Base-by-base conservation (phyloP, 805 yeast species). In the Lachancea dasiensis region DNA sequence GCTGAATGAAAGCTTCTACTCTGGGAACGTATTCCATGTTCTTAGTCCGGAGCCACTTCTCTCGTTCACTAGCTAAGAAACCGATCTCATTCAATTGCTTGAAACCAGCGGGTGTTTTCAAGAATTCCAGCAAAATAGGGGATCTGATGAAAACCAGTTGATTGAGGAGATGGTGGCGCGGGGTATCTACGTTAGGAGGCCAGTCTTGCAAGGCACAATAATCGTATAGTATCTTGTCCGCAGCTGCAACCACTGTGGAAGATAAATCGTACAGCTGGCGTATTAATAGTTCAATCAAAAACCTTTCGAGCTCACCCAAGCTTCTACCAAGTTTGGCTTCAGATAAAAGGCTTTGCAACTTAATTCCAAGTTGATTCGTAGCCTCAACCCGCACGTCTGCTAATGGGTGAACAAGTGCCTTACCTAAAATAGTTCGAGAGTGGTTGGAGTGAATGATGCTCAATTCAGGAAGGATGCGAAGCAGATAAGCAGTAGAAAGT, bases 41-140 rank as follows among this genome's bases (percentile, higher is more conserved):
- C 20, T 68, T 67, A 2, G 61, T 54, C 10, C 66, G 67, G 2
- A 75, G 61, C 95, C 95, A 86, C 11, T 69, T 63, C 27, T 70
- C 73, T 68, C 87, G 73, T 50, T 85, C 89, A 9, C 58, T 62
- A 37, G 75, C 77, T 16, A 86, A 70, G 50, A 76, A 79, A 33
- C 81, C 77, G 26, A 72, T 62, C 11, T 69, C 74, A 26, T 70
- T 67, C 34, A 86, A 61, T 46, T 79, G 81, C 26, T 68, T 68
- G 57, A 84, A 86, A 0, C 97, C 98, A 7, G 62, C 53, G 0
- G 86, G 63, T 0, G 81, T 73, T 4, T 82, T 71, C 35, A 90
- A 61, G 40, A 86, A 72, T 37, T 77, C 72, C 49, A 80, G 65
- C 36, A 86, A 58, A 22, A 89, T 59, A 0, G 77, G 75, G 3